Conservation (phyloP, 345 rosid species). For the Populus alba region DNA sequence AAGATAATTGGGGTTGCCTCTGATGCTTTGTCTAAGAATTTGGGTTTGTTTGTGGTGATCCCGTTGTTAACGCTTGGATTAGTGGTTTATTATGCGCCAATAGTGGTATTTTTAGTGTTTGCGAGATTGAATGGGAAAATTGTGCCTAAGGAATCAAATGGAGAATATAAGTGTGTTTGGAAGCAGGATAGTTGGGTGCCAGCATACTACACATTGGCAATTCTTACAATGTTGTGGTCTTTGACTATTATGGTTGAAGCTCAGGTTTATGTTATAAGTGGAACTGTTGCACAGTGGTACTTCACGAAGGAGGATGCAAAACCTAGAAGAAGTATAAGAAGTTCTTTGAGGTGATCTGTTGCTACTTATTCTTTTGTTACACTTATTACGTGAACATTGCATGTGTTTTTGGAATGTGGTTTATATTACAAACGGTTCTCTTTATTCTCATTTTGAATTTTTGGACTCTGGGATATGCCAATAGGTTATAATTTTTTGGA, state of each 20-base stretch:
- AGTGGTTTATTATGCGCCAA: conserved; percentile 60
- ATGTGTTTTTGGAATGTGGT: neutral
- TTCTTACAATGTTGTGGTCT: conserved; percentile 89
- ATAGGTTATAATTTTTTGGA: neutral
- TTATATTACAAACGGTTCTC: neutral
- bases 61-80: conserved; percentile 62
- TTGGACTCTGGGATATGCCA: neutral
- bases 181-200: conserved; percentile 94
- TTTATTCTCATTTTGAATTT: neutral
- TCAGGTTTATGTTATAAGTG: conserved; percentile 84
- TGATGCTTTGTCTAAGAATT: conserved; percentile 67
- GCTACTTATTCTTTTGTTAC: conserved; percentile 1
- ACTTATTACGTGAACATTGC: neutral
- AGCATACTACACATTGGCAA: conserved; percentile 70
- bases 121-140: conserved; percentile 72
- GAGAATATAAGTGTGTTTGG: conserved; percentile 66
- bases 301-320: conserved; percentile 64
- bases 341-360: conserved; percentile 64
- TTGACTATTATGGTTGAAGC: conserved; percentile 72
- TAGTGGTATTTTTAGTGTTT: conserved; percentile 78
- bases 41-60: conserved; percentile 61
- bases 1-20: conserved; percentile 74
- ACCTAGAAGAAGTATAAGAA: conserved; percentile 67
- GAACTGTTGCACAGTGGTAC: conserved; percentile 85
- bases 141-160: conserved; percentile 50